Evolutionary conservation across 768 basidiomycete genomes (phyloP), one percentile per base, ranked within the genome.

Genomic region (Trametes punicea): DNA sequence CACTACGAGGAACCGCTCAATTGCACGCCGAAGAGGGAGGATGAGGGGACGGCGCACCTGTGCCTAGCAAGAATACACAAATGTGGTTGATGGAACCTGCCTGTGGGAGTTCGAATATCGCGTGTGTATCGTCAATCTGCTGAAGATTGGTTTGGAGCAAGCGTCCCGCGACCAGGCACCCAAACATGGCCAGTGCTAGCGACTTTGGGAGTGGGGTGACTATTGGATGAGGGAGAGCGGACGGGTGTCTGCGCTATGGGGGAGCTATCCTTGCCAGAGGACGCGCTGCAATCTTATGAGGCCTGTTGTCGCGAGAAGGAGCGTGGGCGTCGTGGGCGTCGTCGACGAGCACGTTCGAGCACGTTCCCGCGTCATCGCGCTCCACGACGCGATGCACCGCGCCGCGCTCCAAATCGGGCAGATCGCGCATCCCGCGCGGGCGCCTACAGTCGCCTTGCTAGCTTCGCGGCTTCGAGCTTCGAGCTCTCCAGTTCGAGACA

Each of bases 91-190:
- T 87, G 13, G 80, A 76, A 56, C 80, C 81, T 0, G 90, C 89
- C 23, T 78, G 75, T 0, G 81, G 78, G 7, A 95, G 77, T 68
- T 90, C 83, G 62, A 93, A 93, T 30, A 84, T 72, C 16, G 88
- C 90, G 60, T 93, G 90, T 0, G 88, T 91, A 38, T 89, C 85
- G 67, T 93, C 90, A 50, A 93, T 77, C 65, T 91, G 88, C 52
- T 83, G 82, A 10, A 91, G 74, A 64, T 92, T 85, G 38, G 90
- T 92, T 71, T 92, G 90, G 9, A 90, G 69, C 25, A 82, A 78
- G 59, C 89, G 84, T 20, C 88, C 88, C 34, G 89, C 88, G 49
- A 90, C 85, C 55, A 82, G 81, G 60, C 88, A 91, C 16, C 88
- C 89, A 64, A 91, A 90, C 88, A 91, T 90, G 21, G 51, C 39